Evolutionary conservation across 2,329 filamentous ascomycete genomes (phyloP), one percentile per base, ranked within the genome.

Genomic region (Sporothrix brunneoviolacea): DNA sequence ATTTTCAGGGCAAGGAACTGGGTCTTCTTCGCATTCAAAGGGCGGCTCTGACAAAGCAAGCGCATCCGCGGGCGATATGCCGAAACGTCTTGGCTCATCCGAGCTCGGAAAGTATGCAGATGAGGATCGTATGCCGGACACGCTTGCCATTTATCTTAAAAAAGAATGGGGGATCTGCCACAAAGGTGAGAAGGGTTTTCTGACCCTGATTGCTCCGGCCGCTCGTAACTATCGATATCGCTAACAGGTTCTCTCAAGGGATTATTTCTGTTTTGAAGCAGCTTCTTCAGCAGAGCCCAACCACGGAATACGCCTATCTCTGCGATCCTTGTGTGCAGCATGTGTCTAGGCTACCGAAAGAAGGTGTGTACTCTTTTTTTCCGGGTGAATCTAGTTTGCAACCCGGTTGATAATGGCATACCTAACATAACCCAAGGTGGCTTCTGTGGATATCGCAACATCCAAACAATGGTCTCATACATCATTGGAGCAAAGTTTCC

Each of bases 371-470:
- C n/a, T 16, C n/a, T 43, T n/a, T 18, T 41, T 30, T 38, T 21
- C 27, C 16, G n/a, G n/a, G n/a, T 33, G 16, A 44, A 24, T 15
- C 5, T 28, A 5, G 24, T 6, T 28, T 28, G 24, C 21, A 38
- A 18, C 12, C n/a, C 22, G 18, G 7, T 24, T 21, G 24, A 24
- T 55, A 9, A 39, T 33, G 33, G 21, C 27, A 13, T n/a, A 4
- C 4, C 36, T 37, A 12, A 24, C 35, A n/a, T 5, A 2, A 10
- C 10, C 2, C 18, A 2, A 44, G 90, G 90, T 19, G 87, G 89
- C 6, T 97, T 97, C 64, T 97, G 91, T 63, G 91, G 91, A 4
- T 97, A 96, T 64, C 80, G 91, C 36, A 97, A 95, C 62, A 94
- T 95, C 28, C 93, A 97, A 64, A 94, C 94, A 83, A 68, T 96